Evolutionary conservation across 2,329 filamentous ascomycete species (phyloP).

Genomic region (Trichoderma brevicompactum): DNA sequence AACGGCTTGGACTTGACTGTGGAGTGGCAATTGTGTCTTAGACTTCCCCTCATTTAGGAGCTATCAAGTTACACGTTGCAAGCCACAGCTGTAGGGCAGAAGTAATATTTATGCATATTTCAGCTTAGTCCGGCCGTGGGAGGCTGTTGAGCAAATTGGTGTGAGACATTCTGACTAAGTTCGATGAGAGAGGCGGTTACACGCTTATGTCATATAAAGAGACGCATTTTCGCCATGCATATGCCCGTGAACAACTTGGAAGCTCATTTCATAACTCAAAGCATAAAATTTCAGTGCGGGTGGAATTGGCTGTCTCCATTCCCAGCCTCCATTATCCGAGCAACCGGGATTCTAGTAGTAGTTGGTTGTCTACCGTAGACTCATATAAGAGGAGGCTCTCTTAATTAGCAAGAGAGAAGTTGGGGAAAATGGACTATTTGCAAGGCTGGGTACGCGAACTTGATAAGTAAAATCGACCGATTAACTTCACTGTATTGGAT

Average conservation of each 20-base stretch:
- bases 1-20: neutral
- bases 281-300: neutral
- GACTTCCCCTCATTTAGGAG: neutral
- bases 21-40: neutral
- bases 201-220: neutral
- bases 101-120: neutral
- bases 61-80: neutral
- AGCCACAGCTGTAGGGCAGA: neutral
- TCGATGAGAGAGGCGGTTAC: no score
- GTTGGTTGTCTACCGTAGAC: no score
- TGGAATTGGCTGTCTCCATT: neutral
- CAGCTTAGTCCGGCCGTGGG: neutral
- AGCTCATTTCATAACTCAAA: neutral
- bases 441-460: no score
- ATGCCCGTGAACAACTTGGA: neutral
- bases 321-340: no score
- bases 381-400: neutral
- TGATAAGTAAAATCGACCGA: no score
- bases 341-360: no score
- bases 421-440: no score
- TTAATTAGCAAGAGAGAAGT: no score
- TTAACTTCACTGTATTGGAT: no score
- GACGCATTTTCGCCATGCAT: slow-evolving; percentile 7
- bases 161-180: neutral
- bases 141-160: neutral